These are phyloP conservation scores for Trichoderma virens DNA, from an alignment of 495 filamentous ascomycete species.

Conservation along the genomic window DNA sequence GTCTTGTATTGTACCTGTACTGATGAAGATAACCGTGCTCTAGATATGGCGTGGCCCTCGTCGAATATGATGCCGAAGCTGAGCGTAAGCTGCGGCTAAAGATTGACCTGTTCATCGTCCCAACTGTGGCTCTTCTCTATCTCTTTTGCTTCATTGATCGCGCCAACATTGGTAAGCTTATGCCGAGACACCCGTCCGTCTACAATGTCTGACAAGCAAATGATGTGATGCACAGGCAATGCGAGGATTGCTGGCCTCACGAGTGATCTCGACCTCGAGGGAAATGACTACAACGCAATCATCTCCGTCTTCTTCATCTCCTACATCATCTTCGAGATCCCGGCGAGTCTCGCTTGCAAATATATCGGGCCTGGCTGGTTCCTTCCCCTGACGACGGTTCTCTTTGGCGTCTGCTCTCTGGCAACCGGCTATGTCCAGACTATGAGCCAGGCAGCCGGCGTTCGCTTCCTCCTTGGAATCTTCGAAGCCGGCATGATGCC, in stretches of 20 bases:
- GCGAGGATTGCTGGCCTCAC: slow-evolving; percentile 47
- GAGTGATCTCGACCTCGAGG: slow-evolving; percentile 47
- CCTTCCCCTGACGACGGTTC: slow-evolving; percentile 39
- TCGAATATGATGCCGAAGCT: slow-evolving; percentile 41
- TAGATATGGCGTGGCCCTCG: slow-evolving; percentile 42
- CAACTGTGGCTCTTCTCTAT: slow-evolving; percentile 35
- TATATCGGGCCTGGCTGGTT: slow-evolving; percentile 48
- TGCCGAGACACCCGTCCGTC: slow-evolving; percentile 20
- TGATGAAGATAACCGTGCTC: not conserved
- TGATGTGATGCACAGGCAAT: slow-evolving; percentile 22
- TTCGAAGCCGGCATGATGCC: slow-evolving; percentile 67
- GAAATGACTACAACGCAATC: slow-evolving; percentile 54
- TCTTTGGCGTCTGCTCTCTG: slow-evolving; percentile 28
- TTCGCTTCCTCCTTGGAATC: slow-evolving; percentile 51
- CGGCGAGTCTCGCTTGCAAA: slow-evolving; percentile 60
- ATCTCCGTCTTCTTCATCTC: slow-evolving; percentile 59
- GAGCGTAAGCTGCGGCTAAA: slow-evolving; percentile 36
- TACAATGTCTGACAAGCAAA: slow-evolving; percentile 20
- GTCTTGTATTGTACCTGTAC: too few relatives aligned
- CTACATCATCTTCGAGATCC: slow-evolving; percentile 65
- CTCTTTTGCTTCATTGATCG: slow-evolving; percentile 42
- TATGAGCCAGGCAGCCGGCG: slow-evolving; percentile 30
- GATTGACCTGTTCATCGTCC: slow-evolving; percentile 34
- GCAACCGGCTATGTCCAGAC: slow-evolving; percentile 42
- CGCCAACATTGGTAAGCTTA: slow-evolving; percentile 38